phyloP scores from a whole-genome alignment of 2,329 filamentous ascomycete species.

The Diaporthe sp. region DNA sequence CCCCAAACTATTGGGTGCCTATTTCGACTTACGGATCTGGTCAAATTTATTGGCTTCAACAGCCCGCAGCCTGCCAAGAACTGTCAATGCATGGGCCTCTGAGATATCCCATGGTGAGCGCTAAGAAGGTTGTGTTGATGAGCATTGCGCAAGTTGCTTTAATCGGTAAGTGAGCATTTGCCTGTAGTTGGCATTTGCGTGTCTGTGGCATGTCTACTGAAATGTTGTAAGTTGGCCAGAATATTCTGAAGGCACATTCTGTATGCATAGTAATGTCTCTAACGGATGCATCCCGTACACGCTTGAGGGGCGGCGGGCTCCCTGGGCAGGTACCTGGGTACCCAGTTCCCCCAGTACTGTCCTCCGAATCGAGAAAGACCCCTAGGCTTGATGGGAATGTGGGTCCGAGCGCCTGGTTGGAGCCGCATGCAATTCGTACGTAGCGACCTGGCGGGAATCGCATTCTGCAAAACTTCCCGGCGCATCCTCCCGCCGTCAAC shows the following conservation, averaged over 20 bases:
- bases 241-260: background rate
- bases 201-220: background rate
- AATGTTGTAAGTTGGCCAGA: background rate
- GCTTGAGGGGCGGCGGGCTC: background rate
- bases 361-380: slow-evolving; percentile 23
- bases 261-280: background rate
- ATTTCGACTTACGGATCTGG: background rate
- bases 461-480: slow-evolving; percentile 35
- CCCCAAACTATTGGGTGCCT: slow-evolving; percentile 26
- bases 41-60: background rate
- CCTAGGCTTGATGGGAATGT: background rate
- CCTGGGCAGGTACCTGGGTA: background rate
- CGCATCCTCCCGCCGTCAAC: slow-evolving; percentile 17
- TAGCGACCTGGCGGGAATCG: slow-evolving; percentile 20
- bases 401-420: slow-evolving; percentile 7
- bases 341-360: background rate
- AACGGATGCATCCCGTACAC: background rate
- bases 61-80: slow-evolving; percentile 8
- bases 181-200: background rate
- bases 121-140: background rate
- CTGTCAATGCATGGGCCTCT: slow-evolving; percentile 1
- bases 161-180: background rate
- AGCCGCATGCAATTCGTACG: slow-evolving; percentile 30
- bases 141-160: background rate
- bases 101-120: background rate